Base-by-base conservation (phyloP, 2,329 filamentous ascomycete genomes). In the Phialophora macrospora region DNA sequence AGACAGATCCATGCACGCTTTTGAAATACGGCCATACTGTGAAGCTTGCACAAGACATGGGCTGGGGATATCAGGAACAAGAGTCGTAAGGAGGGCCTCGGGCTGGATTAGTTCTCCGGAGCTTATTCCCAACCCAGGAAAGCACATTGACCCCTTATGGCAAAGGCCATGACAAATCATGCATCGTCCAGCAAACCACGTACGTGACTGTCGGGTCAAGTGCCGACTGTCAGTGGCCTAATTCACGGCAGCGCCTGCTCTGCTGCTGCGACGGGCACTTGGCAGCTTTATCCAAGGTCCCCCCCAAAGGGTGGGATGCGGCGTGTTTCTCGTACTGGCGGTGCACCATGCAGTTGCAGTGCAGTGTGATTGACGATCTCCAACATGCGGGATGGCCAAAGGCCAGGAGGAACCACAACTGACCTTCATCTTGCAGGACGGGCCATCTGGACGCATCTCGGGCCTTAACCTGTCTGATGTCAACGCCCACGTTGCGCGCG, bases 371-470 rank as follows among this genome's bases (percentile, higher is more conserved):
- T 49, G 12, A 49, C 22, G 3, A 24, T 22, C 46, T 49, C 22
- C 46, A 41, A 41, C 8, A 49, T 49, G 46, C 46, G 46, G 46
- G 46, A 49, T 49, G 46, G n/a, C 46, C 20, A 20, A 49, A 49
- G 20, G 20, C 46, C 34, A 17, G 4, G 5, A 41, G 14, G 34
- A 41, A 17, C 34, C 34, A 14, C 34, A 41, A 41, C 9, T 59
- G 56, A 59, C 56, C 24, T 59, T 59, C 28, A 48, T 59, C 56
- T 49, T 59, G 14, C 51, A 54, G 11, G 51, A 30, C 41, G 41
- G 38, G 17, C 41, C 24, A 6, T 22, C 41, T 20, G 41, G 44
- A n/a, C 17, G 44, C n/a, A 32, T 48, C 24, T 49, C 41, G 9
- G 44, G 41, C 44, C 22, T 32, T 12, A 59, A 59, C 22, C 41